phyloP scores from a whole-genome alignment of 768 basidiomycete genomes.

The Coprinopsis sp. region DNA sequence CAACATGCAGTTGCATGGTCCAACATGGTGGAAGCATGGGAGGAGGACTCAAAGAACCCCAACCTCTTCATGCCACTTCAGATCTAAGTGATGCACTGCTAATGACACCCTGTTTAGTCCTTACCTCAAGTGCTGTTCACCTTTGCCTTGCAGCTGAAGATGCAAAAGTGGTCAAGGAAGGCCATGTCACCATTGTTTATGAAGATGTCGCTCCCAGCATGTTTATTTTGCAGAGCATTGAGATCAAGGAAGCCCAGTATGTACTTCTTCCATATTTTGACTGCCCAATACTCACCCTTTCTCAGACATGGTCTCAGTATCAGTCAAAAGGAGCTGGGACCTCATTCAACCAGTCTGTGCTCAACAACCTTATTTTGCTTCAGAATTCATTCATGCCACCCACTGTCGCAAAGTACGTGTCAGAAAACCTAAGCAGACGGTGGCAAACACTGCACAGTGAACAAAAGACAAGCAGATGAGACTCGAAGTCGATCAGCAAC shows the following conservation, averaged over 20 bases:
- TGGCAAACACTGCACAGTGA: too few relatives aligned
- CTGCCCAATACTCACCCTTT: neutral
- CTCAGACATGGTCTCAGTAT: slow-evolving; percentile 14
- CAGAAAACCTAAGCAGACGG: too few relatives aligned
- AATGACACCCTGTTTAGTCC: slow-evolving; percentile 1
- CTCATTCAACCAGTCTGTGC: slow-evolving; percentile 25
- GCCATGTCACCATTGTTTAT: slow-evolving; percentile 7
- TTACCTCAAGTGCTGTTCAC: slow-evolving; percentile 15
- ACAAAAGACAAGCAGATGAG: too few relatives aligned
- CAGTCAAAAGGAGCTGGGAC: slow-evolving; percentile 12
- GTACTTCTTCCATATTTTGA: slow-evolving; percentile 8
- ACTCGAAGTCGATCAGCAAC: too few relatives aligned
- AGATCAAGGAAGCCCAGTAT: slow-evolving; percentile 31
- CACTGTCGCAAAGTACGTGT: slow-evolving; percentile 2
- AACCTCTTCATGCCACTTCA: slow-evolving; percentile 16
- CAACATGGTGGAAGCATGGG: slow-evolving; percentile 16
- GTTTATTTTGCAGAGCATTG: slow-evolving; percentile 25
- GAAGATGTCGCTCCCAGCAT: slow-evolving; percentile 16
- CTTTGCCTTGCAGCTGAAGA: slow-evolving; percentile 22
- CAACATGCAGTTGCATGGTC: slow-evolving; percentile 19
- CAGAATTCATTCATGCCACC: slow-evolving; percentile 27
- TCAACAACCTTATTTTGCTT: slow-evolving; percentile 23
- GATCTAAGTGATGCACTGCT: neutral
- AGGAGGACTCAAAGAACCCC: slow-evolving; percentile 12
- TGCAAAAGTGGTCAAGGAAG: slow-evolving; percentile 5